Conservation (phyloP, 1,284 basidiomycete genomes). For the Takashimella tepidaria region DNA sequence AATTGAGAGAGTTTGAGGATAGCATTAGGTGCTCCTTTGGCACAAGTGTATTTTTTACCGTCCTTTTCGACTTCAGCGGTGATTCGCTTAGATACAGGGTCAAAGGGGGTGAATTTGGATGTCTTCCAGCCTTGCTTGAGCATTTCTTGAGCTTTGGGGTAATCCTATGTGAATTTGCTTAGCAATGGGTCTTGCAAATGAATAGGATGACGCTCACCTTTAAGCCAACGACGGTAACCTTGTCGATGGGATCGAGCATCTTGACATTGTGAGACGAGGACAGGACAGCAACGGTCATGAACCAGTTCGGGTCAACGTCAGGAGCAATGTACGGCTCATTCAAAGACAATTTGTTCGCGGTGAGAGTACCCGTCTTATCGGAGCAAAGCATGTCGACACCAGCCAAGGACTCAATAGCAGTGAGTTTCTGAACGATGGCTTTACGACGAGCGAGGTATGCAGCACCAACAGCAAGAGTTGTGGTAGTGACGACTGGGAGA, state of each 20-base stretch:
- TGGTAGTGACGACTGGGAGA: constrained; percentile 54
- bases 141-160: constrained; percentile 53
- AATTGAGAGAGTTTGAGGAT: constrained; percentile 53
- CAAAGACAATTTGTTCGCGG: constrained; percentile 57
- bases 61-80: constrained; percentile 55
- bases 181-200: background rate
- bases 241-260: constrained; percentile 56
- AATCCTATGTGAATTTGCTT: constrained; percentile 40
- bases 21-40: constrained; percentile 57
- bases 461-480: constrained; percentile 55
- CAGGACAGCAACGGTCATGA: constrained; percentile 54
- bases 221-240: constrained; percentile 54
- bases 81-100: constrained; percentile 57
- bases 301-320: constrained; percentile 51
- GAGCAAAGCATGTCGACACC: constrained; percentile 58
- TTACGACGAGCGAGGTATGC: constrained; percentile 55
- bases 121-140: constrained; percentile 54
- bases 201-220: constrained; percentile 32
- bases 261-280: constrained; percentile 57
- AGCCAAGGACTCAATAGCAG: constrained; percentile 57
- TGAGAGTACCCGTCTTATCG: constrained; percentile 55
- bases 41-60: constrained; percentile 53
- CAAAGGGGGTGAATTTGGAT: constrained; percentile 55
- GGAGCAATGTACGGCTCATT: constrained; percentile 53
- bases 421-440: constrained; percentile 60